phyloP scores from a whole-genome alignment of 768 basidiomycete species.

The Agrocybe pediades region DNA sequence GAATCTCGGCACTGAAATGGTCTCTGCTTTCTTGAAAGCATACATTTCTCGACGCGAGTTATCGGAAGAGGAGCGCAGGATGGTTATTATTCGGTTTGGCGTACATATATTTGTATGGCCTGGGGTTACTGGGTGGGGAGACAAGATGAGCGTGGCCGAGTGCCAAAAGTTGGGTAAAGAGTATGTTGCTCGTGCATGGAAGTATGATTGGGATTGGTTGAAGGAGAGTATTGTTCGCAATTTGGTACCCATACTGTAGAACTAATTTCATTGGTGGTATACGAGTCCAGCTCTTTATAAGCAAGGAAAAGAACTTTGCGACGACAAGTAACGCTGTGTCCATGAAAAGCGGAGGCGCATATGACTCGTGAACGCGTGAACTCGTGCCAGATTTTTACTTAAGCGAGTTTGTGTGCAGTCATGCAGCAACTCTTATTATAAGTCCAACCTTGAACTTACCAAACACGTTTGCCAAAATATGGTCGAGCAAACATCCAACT shows the following conservation, averaged over 20 bases:
- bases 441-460: too few species aligned
- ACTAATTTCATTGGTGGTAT: too few species aligned
- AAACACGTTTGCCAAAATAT: not conserved
- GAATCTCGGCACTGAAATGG: not conserved
- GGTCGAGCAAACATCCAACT: too few species aligned
- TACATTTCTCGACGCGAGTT: not conserved
- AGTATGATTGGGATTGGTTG: not conserved
- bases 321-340: too few species aligned
- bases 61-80: not conserved
- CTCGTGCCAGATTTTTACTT: too few species aligned
- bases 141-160: not conserved
- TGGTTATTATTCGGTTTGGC: not conserved
- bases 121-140: not conserved
- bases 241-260: not conserved
- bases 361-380: too few species aligned
- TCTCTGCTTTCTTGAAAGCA: not conserved
- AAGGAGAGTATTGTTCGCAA: not conserved
- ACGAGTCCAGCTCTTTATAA: too few species aligned
- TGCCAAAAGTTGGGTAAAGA: not conserved
- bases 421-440: too few species aligned
- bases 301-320: too few species aligned
- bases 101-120: not conserved
- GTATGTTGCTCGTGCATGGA: not conserved
- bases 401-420: too few species aligned
- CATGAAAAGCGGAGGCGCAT: too few species aligned